These are phyloP conservation scores for Daedaleopsis sinensis DNA, from an alignment of 768 basidiomycete species.

Conservation along the genomic window DNA sequence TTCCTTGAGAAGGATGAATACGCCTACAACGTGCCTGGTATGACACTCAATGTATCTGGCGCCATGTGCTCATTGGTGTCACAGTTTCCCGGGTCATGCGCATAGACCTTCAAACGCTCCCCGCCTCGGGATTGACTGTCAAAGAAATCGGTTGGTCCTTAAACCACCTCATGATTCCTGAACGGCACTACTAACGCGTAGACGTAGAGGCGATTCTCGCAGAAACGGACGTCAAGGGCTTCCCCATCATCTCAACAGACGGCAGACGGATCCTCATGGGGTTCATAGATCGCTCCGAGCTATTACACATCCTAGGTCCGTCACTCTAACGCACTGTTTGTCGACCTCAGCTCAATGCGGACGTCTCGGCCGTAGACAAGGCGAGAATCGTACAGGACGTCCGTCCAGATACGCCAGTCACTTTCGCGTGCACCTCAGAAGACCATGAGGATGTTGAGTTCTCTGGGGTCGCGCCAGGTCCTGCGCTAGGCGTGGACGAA, in stretches of 20 bases:
- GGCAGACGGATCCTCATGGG: conserved; percentile 69
- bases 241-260: conserved; percentile 79
- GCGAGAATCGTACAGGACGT: conserved; percentile 66
- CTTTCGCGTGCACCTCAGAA: conserved; percentile 59
- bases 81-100: conserved; percentile 91
- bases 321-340: not conserved
- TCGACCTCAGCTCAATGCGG: not conserved
- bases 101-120: conserved; percentile 72
- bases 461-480: conserved; percentile 44
- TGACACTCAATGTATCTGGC: conserved; percentile 22
- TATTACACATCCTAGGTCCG: conserved; percentile 83
- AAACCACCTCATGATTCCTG: too few relatives aligned
- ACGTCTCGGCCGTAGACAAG: conserved; percentile 54
- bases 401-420: conserved; percentile 66
- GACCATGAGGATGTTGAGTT: conserved; percentile 53
- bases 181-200: not conserved
- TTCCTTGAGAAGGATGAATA: conserved; percentile 96
- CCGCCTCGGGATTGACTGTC: conserved; percentile 75
- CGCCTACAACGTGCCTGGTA: conserved; percentile 89
- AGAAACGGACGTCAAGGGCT: conserved; percentile 82
- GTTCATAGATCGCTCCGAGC: conserved; percentile 85
- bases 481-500: conserved; percentile 64
- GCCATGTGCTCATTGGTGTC: not conserved
- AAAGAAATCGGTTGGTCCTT: conserved; percentile 71
- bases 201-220: conserved; percentile 68